These are phyloP conservation scores for Malus fusca DNA, from an alignment of 306 rosid species.

Conservation along the genomic window DNA sequence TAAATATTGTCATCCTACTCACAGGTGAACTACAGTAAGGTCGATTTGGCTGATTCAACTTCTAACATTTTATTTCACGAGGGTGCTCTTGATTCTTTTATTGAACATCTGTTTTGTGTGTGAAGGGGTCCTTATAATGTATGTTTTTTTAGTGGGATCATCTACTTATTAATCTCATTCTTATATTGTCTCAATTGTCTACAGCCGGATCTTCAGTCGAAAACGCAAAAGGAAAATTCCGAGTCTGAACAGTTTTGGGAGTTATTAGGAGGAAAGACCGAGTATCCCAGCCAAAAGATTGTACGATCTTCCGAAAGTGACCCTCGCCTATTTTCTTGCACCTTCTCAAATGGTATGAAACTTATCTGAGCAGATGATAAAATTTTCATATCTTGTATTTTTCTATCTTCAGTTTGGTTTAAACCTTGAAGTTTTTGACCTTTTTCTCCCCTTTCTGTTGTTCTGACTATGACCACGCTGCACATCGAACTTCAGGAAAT, in stretches of 20 bases:
- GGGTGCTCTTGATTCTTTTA: not conserved
- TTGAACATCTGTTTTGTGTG: not conserved
- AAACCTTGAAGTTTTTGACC: conserved; percentile 20
- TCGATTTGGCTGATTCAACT: conserved; percentile 8
- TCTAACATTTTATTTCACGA: not conserved
- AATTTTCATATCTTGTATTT: conserved; percentile 7
- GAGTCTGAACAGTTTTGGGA: conserved; percentile 96
- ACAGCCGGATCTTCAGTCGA: conserved; percentile 88
- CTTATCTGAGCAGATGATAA: conserved; percentile 9
- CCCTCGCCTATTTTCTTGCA: conserved; percentile 78
- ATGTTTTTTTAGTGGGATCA: conserved; percentile 7
- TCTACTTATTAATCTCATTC: conserved; percentile 28
- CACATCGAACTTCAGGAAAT: conserved; percentile 42
- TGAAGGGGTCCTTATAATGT: conserved; percentile 9
- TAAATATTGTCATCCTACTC: conserved; percentile 6
- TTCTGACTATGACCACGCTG: conserved; percentile 21
- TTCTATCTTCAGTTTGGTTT: conserved; percentile 9
- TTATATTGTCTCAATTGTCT: conserved; percentile 31
- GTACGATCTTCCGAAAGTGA: conserved; percentile 61
- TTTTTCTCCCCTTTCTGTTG: conserved; percentile 20
- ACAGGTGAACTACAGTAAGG: not conserved
- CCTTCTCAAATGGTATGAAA: conserved; percentile 55
- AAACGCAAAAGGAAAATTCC: conserved; percentile 70
- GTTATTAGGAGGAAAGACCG: conserved; percentile 74
- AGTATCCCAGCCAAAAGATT: conserved; percentile 75